A percentile compares a stretch with the other conserved stretches of the same genome.
phyloP scores from a whole-genome alignment of 805 yeast genomes.

The Myxozyma geophila region DNA sequence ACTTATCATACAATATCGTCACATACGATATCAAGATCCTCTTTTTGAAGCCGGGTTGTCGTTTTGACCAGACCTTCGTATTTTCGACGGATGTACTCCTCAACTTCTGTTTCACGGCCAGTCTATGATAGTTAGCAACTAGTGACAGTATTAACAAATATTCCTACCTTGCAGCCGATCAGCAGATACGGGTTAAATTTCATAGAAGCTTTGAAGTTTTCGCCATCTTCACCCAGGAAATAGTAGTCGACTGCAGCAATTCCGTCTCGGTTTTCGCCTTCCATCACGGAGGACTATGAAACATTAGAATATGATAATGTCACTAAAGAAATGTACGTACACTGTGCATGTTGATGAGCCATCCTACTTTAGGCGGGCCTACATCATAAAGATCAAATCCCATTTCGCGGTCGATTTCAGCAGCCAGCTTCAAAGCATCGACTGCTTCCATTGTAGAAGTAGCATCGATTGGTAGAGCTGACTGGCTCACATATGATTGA shows the following conservation, averaged over 20 bases:
- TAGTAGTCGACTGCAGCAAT: constrained; percentile 91
- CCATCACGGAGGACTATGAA: constrained; percentile 50
- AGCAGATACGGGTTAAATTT: constrained; percentile 87
- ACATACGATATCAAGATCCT: constrained; percentile 65
- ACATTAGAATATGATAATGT: not conserved
- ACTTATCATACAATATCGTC: not conserved
- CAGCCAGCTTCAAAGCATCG: constrained; percentile 43
- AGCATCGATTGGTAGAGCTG: constrained; percentile 20
- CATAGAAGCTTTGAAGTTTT: constrained; percentile 84
- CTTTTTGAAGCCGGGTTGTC: constrained; percentile 63
- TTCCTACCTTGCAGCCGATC: constrained; percentile 62
- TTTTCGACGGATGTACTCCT: constrained; percentile 73
- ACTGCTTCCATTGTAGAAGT: constrained; percentile 10
- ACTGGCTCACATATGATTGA: not conserved
- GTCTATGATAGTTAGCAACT: constrained; percentile 21
- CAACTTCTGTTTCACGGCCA: constrained; percentile 71
- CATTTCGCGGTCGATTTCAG: constrained; percentile 76
- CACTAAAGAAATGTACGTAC: constrained; percentile 7
- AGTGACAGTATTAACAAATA: not conserved
- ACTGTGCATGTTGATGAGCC: constrained; percentile 90
- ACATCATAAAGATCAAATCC: constrained; percentile 82
- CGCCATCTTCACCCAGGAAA: constrained; percentile 95
- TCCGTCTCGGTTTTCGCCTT: constrained; percentile 65
- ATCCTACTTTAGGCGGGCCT: constrained; percentile 77
- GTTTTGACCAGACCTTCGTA: constrained; percentile 68